Evolutionary conservation across 176 grass and related monocot genomes (phyloP), one percentile per base, ranked within the genome.

Genomic region (Ensete glaucum): DNA sequence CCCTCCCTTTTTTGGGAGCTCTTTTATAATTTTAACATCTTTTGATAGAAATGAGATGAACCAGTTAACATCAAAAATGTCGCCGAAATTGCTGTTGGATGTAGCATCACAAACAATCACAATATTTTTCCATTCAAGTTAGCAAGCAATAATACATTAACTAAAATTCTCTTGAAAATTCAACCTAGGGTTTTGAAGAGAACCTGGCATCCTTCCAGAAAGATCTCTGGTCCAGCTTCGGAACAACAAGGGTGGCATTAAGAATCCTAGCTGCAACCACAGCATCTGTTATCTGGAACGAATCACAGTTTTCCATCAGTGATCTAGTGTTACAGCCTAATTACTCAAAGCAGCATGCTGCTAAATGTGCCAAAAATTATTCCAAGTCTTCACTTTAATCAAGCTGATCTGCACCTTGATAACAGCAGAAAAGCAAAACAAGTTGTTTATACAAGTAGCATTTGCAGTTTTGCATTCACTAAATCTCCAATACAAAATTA

Each of bases 51-150:
- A 91, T 50, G 86, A 95, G 89, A 95, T 95, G 82, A 95, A 99
- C 83, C 86, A 89, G 68, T 99, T 81, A 20, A 86, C 84, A 83
- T 95, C 81, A 86, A 99, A 99, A 65, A 99, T 95, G 13, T 99
- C 96, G 1, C 49, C 74, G 80, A 99, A 99, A 65, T 91, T 86
- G 84, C 96, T 99, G 86, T 66, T 9, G 24, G 14, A 82, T 52
- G 68, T 43, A 71, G 19, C 0, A 71, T 71, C 9, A n/a, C 8
- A 73, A 73, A 25, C 10, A 65, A 25, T 34, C 22, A 13, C 9
- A 65, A 27, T 65, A 24, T 26, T 26, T 26, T 70, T 70, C 43
- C 67, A 70, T 16, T 70, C 11, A 51, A 70, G 11, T 16, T 70
- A 20, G 67, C 16, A 70, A 20, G 86, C 84, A 82, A 67, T 26